A percentile compares a stretch with the other conserved stretches of the same genome.
Evolutionary conservation across 2,329 filamentous ascomycete species (phyloP).

Genomic region (Talaromyces funiculosus): DNA sequence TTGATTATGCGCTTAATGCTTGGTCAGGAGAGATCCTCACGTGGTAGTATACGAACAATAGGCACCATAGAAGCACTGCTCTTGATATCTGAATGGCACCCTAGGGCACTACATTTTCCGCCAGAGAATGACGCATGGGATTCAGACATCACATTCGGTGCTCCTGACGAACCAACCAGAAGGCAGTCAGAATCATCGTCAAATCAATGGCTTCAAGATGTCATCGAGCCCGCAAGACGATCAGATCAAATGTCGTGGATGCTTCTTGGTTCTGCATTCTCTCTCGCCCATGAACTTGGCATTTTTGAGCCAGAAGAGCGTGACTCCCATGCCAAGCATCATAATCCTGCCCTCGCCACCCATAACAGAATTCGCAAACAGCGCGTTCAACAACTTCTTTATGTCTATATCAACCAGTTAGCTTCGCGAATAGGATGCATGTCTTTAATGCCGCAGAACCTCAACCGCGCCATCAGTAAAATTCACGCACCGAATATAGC

Average conservation of each 20-base stretch:
- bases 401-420: constrained; percentile 43
- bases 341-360: constrained; percentile 12
- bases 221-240: constrained; percentile 47
- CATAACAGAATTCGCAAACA: constrained; percentile 22
- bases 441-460: constrained; percentile 45
- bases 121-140: constrained; percentile 51
- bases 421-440: constrained; percentile 46
- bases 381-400: constrained; percentile 31
- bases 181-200: constrained; percentile 27
- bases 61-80: constrained; percentile 50
- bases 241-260: constrained; percentile 56
- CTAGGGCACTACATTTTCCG: constrained; percentile 48
- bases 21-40: constrained; percentile 47
- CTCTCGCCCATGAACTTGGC: constrained; percentile 47
- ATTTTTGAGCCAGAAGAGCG: constrained; percentile 36
- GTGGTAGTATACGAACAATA: constrained; percentile 43
- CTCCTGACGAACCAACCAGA: constrained; percentile 26
- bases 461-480: constrained; percentile 34
- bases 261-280: constrained; percentile 47
- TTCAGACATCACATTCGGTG: constrained; percentile 40
- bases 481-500: background rate
- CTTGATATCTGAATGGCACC: constrained; percentile 51
- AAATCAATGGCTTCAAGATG: constrained; percentile 46
- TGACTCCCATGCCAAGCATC: constrained; percentile 19
- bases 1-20: constrained; percentile 48